Base-by-base conservation (phyloP, 305 asterid genomes). In the Fraxinus paxiana region DNA sequence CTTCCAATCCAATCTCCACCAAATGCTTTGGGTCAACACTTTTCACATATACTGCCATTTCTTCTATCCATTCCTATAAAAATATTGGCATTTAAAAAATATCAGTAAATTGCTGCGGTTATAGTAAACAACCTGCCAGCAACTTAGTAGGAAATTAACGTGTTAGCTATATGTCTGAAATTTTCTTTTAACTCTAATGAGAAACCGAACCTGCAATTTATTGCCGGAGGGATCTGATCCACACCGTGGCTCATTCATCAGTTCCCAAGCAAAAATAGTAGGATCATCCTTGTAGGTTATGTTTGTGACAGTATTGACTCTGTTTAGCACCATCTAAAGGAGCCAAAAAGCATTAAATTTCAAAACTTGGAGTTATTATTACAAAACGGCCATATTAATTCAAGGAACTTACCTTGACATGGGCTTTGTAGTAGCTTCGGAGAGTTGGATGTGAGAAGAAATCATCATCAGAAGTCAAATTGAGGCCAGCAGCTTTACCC, bases 171-270 rank as follows among this genome's bases (percentile, higher is more conserved):
- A 54, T 54, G 26, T 6, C 26, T 54, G 5, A 6, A 18, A 54
- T 61, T 61, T 61, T 61, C 70, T 20, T 31, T 56, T 6, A 48
- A 22, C 70, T 61, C 33, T 61, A 61, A 9, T 22, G 70, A 9
- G 41, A 67, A 51, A 72, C 65, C 31, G 24, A 56, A 87, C 97
- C 93, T 94, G 98, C 86, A 94, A 79, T 83, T 77, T 92, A 83
- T 94, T 86, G 51, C 98, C 97, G 0, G 98, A 86, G 61, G 98
- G 93, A 83, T 93, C 97, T 2, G 98, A 90, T 77, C 88, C 95
- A 34, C 97, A 94, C 6, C 95, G 92, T 0, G 98, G 97, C 87
- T 95, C 98, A 20, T 93, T 95, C 88, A 95, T 93, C 77, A 95
- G 93, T 82, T 95, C 98, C 98, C 98, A 93, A 1, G 92, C 93